Conservation (phyloP, 2,329 filamentous ascomycete genomes). For the Penicillium sp. region DNA sequence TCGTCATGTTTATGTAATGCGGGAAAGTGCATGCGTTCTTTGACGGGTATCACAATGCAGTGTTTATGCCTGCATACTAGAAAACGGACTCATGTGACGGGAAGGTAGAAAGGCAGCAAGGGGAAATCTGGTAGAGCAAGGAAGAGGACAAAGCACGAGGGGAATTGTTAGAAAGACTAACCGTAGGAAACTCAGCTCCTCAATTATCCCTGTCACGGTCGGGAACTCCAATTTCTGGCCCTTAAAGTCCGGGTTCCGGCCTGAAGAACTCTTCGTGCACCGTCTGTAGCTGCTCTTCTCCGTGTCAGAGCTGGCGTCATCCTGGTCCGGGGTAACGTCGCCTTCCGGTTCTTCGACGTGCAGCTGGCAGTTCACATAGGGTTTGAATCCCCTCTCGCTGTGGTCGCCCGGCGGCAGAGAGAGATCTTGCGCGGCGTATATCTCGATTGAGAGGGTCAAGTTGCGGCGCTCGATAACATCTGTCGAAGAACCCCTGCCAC, state of each 20-base stretch:
- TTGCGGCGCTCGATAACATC: conserved; percentile 49
- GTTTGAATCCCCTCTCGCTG: conserved; percentile 61
- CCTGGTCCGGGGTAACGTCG: conserved; percentile 43
- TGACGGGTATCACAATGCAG: conserved; percentile 7
- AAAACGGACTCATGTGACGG: background rate
- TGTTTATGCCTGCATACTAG: conserved; percentile 1
- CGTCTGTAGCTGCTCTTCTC: conserved; percentile 54
- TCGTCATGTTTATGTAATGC: background rate
- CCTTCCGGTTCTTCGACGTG: conserved; percentile 69
- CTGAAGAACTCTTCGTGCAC: conserved; percentile 55
- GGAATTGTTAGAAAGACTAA: conserved; percentile 46
- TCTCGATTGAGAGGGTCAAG: conserved; percentile 67
- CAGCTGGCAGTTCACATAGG: conserved; percentile 74
- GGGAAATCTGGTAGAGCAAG: background rate
- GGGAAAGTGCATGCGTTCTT: background rate
- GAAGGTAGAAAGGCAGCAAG: conserved; percentile 1
- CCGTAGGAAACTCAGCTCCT: conserved; percentile 71
- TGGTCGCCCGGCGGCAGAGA: conserved; percentile 60
- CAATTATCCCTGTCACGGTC: conserved; percentile 56
- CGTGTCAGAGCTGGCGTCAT: conserved; percentile 47
- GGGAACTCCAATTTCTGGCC: conserved; percentile 60
- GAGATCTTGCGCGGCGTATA: conserved; percentile 75
- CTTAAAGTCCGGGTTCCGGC: conserved; percentile 65
- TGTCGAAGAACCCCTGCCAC: conserved; percentile 26
- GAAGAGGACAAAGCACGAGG: background rate